Base-by-base conservation (phyloP, 768 basidiomycete species). In the Pleurotus sapidus region DNA sequence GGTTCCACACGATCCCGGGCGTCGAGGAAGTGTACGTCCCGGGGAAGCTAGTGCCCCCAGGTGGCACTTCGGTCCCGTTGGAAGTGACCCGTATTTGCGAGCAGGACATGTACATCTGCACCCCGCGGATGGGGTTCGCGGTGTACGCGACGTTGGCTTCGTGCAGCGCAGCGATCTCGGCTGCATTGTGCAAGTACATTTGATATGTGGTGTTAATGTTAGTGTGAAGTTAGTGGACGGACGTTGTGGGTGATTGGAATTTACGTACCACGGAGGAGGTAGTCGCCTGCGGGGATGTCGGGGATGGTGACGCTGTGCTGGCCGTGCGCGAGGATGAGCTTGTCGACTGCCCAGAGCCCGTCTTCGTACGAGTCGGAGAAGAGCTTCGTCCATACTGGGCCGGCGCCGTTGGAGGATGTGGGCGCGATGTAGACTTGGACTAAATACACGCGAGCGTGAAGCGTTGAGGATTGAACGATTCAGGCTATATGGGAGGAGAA, bases 51-150 rank as follows among this genome's bases (percentile, higher is more conserved):
- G 63, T 61, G 20, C 69, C 69, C 3, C 65, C 66, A 24, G 72
- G 71, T 12, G 70, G 70, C 17, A 56, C 49, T 25, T 61, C 49
- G 34, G 24, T 65, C 23, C 69, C 71, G 48, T 55, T 54, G 4
- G 70, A 70, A 17, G 74, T 74, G 38, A 82, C 71, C 51, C 62
- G 70, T 57, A 81, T 67, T 62, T 81, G 79, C 61, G 68, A 75
- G 68, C 80, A 82, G 53, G 73, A 76, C 69, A 77, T 77, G 67
- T 80, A 80, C 59, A 77, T 70, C 68, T 80, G 80, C 12, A 76
- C 77, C 18, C 78, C 80, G 25, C 79, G 73, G 23, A 71, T 60
- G n/a, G 64, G 57, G 57, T 71, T 70, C 25, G 61, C 48, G 18
- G 62, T 57, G 53, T 70, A 73, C 9, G 67, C 60, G 7, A 66